Conservation (phyloP, 2,329 filamentous ascomycete genomes). For the Penicillium sp. region DNA sequence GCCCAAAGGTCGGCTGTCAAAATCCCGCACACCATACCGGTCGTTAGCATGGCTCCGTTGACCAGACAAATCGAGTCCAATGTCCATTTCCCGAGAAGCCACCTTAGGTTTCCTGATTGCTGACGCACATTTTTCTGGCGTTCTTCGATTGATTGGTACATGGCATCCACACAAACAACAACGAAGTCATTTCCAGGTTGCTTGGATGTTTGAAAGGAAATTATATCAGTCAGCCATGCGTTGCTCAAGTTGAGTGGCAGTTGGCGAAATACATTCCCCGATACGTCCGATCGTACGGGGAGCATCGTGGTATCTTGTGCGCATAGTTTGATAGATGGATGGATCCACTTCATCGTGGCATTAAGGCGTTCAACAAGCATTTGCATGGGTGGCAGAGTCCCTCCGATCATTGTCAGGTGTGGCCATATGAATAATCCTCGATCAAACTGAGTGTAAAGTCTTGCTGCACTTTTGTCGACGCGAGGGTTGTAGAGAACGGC, state of each 20-base stretch:
- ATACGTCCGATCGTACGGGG: constrained; percentile 31
- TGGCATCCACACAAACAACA: constrained; percentile 27
- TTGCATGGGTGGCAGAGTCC: constrained; percentile 31
- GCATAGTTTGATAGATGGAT: constrained; percentile 33
- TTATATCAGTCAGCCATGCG: constrained; percentile 29
- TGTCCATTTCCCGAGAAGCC: neutral
- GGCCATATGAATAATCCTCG: constrained; percentile 32
- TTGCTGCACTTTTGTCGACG: constrained; percentile 31
- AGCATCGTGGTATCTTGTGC: constrained; percentile 29
- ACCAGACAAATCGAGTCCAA: constrained; percentile 20
- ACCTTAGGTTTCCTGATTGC: neutral
- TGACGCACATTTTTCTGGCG: constrained; percentile 1
- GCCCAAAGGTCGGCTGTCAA: constrained; percentile 34
- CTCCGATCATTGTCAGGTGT: constrained; percentile 36
- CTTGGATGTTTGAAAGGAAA: constrained; percentile 25
- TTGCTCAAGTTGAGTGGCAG: constrained; percentile 33
- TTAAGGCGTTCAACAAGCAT: constrained; percentile 35
- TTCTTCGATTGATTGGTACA: constrained; percentile 3
- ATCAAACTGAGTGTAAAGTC: constrained; percentile 34
- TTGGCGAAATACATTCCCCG: constrained; percentile 31
- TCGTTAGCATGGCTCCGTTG: constrained; percentile 28
- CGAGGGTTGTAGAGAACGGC: constrained; percentile 35
- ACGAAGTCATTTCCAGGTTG: constrained; percentile 33
- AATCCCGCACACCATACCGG: constrained; percentile 27
- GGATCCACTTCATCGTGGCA: constrained; percentile 24